Percentiles rank a stretch among this genome's conserved stretches.
Evolutionary conservation across 148 eudicot genomes (phyloP).

Genomic region (Rhododendron mucronatum): DNA sequence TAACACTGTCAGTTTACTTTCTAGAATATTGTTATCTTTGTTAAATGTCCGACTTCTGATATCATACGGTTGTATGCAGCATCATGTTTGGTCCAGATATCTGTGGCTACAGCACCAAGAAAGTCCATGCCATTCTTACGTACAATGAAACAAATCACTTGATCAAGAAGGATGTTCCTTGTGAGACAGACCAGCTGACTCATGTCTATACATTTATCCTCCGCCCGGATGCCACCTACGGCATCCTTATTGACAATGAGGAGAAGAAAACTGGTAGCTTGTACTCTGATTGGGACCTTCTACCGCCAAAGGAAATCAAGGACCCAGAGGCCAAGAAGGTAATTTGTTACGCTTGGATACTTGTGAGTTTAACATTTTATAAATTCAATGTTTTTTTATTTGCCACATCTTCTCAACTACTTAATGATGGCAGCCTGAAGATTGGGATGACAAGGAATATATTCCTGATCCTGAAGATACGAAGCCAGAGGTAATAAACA

Average conservation of each 20-base stretch:
- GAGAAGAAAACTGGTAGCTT: slow-evolving; percentile 89
- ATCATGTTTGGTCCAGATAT: slow-evolving; percentile 99
- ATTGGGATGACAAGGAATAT: slow-evolving; percentile 95
- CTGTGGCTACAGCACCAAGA: slow-evolving; percentile 91
- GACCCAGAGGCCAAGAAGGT: slow-evolving; percentile 96
- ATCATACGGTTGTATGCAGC: slow-evolving; percentile 34
- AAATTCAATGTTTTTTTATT: neutral
- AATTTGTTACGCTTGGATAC: neutral
- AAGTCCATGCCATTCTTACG: slow-evolving; percentile 84
- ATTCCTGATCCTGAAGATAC: slow-evolving; percentile 95
- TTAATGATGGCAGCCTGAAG: slow-evolving; percentile 69
- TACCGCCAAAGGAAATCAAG: slow-evolving; percentile 84
- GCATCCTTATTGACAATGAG: slow-evolving; percentile 76
- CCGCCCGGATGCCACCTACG: slow-evolving; percentile 95
- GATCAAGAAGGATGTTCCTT: slow-evolving; percentile 95
- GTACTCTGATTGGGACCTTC: slow-evolving; percentile 77
- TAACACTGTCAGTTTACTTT: slow-evolving; percentile 9
- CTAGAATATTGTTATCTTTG: neutral
- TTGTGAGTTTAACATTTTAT: neutral
- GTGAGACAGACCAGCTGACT: slow-evolving; percentile 92
- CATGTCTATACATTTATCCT: slow-evolving; percentile 91
- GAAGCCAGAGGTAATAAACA: slow-evolving; percentile 70
- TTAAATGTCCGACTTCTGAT: slow-evolving; percentile 11
- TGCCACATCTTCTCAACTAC: slow-evolving; percentile 3
- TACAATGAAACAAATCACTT: slow-evolving; percentile 71